phyloP scores from a whole-genome alignment of 345 rosid species.

The Sonneratia alba region DNA sequence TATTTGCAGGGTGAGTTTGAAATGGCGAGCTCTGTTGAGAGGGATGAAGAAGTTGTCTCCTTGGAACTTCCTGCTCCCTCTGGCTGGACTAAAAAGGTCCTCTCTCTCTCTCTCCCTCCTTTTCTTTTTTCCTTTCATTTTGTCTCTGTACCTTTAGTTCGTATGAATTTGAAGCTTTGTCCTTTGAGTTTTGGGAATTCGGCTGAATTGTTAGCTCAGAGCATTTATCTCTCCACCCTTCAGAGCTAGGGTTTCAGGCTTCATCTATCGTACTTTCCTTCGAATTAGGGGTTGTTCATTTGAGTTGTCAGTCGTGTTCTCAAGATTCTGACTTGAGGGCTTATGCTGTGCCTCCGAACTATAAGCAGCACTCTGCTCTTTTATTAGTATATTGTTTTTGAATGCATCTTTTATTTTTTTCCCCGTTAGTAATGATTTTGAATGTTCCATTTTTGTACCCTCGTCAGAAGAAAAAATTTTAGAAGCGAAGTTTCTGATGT shows the following conservation, averaged over 20 bases:
- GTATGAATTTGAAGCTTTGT: background rate
- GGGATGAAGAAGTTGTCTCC: slow-evolving; percentile 25
- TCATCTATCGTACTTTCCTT: background rate
- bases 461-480: background rate
- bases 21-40: slow-evolving; percentile 24
- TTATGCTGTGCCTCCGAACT: background rate
- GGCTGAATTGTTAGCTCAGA: background rate
- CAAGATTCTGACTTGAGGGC: background rate
- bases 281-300: background rate
- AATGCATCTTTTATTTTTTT: background rate
- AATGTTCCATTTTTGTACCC: background rate
- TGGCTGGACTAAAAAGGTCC: slow-evolving; percentile 40
- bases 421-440: background rate
- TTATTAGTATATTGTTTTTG: background rate
- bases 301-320: background rate
- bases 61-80: slow-evolving; percentile 40
- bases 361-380: background rate
- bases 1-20: slow-evolving; percentile 2
- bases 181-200: background rate
- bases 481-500: background rate
- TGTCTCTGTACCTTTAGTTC: background rate
- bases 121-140: too few relatives aligned
- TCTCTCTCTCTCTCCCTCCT: background rate
- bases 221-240: background rate
- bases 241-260: slow-evolving; percentile 5